These are phyloP conservation scores for Akanthomyces lecanii DNA, from an alignment of 2,329 filamentous ascomycete genomes.

Conservation along the genomic window DNA sequence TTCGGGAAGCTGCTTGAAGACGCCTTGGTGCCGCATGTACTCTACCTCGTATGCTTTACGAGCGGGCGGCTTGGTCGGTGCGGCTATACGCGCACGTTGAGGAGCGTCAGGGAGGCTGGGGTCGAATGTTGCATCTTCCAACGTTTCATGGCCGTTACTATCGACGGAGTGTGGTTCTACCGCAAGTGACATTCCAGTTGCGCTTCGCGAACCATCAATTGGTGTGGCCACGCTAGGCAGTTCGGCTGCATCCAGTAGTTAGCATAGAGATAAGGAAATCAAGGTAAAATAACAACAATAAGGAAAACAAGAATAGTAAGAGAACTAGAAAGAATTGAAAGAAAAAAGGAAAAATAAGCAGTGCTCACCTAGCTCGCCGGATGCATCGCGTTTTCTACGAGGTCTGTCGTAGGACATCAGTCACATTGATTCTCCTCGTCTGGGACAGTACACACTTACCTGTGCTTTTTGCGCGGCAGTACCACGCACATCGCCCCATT, in stretches of 20 bases:
- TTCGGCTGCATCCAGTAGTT: no score
- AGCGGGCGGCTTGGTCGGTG: background rate
- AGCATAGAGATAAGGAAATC: no score
- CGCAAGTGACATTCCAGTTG: no score
- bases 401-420: background rate
- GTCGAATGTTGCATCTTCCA: background rate
- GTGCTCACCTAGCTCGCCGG: background rate
- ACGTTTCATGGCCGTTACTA: no score
- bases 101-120: background rate
- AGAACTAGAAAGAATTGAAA: no score
- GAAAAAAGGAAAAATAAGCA: no score
- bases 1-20: background rate
- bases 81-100: background rate
- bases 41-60: constrained; percentile 7
- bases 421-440: background rate
- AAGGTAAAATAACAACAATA: no score
- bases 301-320: no score
- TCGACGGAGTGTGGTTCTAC: no score
- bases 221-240: no score
- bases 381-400: constrained; percentile 1
- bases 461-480: constrained; percentile 3
- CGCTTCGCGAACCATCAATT: no score
- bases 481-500: background rate
- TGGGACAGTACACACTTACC: background rate
- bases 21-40: constrained; percentile 13